Base-by-base conservation (phyloP, 1,284 basidiomycete genomes). In the Pascua guehoae region DNA sequence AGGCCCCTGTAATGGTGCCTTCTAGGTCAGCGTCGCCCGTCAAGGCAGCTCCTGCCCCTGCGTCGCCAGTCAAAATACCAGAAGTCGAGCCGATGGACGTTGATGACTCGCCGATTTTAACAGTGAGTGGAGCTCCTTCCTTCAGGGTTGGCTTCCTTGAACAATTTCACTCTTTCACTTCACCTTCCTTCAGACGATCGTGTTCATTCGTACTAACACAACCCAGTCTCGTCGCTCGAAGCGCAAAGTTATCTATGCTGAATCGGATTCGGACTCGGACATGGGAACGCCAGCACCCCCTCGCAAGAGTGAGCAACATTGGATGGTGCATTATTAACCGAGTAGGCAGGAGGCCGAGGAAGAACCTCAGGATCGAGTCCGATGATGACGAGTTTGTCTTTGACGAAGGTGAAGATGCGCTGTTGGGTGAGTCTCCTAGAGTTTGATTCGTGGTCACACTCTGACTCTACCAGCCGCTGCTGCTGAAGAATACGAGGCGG, bases 171-270 rank as follows among this genome's bases (percentile, higher is more conserved):
- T 10, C 4, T 11, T 32, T 32, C 24, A 32, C 24, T 32, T 7
- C 7, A 32, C 24, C 24, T 32, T 32, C 24, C 24, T 32, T 32
- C 7, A 7, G 24, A 32, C 24, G 7, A 32, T 32, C 24, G 7
- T 32, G 24, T 32, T 32, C 24, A 32, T 3, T 32, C 24, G 7
- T 42, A 4, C 16, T 37, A n/a, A 14, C 55, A 52, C 17, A 50
- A 40, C 15, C 14, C 51, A 72, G 68, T 49, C 56, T 14, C 58
- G 73, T 17, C 51, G 71, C 17, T 64, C 64, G 11, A 79, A 79
- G 60, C 64, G 77, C 24, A 76, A 74, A 57, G 66, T 74, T 16
- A 60, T 74, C 10, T 76, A 77, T 43, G 71, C 71, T 12, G 78
- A 78, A 47, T 70, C 71, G 2, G 76, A 75, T 47, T 53, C 51